Evolutionary conservation across 768 basidiomycete species (phyloP), one percentile per base, ranked within the genome.

Genomic region (Nidularia pulvinata): DNA sequence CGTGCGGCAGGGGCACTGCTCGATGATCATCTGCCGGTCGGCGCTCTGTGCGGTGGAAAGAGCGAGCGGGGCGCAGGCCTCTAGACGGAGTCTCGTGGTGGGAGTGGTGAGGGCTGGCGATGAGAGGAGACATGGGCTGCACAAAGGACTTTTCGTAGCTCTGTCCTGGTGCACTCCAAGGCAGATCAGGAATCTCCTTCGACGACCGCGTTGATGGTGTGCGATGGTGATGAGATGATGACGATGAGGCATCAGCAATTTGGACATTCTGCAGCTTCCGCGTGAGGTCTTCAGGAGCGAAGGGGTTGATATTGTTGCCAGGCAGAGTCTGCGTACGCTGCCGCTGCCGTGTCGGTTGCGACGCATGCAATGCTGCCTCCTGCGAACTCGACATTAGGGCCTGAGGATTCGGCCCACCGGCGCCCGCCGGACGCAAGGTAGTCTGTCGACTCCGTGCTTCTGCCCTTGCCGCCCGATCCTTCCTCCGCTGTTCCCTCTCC

Each of bases 221-320:
- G 49, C 43, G 50, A n/a, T 49, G 47, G 10, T 52, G 47, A 55
- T 55, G 50, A 30, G 25, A 30, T 30, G 25, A 30, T 30, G 25
- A 30, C 54, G 63, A 43, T 54, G 69, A 9, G 10, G 57, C 49
- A 11, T 65, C 63, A 5, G 66, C 58, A 11, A 70, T 55, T 48
- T 85, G 78, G 47, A 86, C 73, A 54, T 66, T 79, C 55, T 81
- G 70, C 52, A 91, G 68, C 65, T 82, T 84, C 62, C 69, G 74
- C 13, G 81, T 75, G 55, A 90, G 69, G 54, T 88, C 87, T 37
- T 86, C 84, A 6, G 77, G 68, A 2, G 81, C 74, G 54, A 88
- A 82, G 1, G 71, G 63, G 33, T 67, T 71, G 4, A 59, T 55
- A 22, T 69, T 59, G 32, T 69, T 71, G 39, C 74, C 67, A 30